Base-by-base conservation (phyloP, 78 protist species). In the Ministeria vibrans region DNA sequence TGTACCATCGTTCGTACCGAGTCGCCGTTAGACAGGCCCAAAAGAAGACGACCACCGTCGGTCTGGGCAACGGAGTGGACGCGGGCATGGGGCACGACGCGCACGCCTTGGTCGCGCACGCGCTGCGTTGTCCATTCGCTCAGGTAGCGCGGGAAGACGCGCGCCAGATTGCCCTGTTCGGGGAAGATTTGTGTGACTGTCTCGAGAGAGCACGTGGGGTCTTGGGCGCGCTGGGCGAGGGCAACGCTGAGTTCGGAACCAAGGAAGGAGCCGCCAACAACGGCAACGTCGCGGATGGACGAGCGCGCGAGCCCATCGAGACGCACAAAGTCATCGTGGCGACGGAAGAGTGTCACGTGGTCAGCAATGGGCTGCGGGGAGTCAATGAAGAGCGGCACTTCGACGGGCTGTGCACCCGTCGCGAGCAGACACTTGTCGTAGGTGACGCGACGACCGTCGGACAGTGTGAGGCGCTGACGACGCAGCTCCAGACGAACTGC, bases 221-320 rank as follows among this genome's bases (percentile, higher is more conserved):
- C n/a, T n/a, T n/a, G n/a, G n/a, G n/a, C n/a, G n/a, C n/a, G 51
- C 61, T 72, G 32, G 59, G 87, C 86, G 18, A 88, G 45, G 27
- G 86, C 84, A 13, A 77, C 72, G 1, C 94, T 86, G 18, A 93
- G 72, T 61, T 93, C 96, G 30, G 87, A 80, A 53, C 96, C 96
- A 11, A 93, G 76, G 77, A 93, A 93, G 44, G 91, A 86, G 45
- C 96, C 96, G 30, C 96, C 96, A 4, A 93, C 27, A 30, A 93
- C 53, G 20, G 86, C 85, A 0, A 93, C 43, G 49, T 62, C 68
- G 49, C 80, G 55, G 9, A 15, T 49, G 55, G n/a, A 15, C 15
- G 55, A 20, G 55, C 15, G 55, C 15, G 55, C 15, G 55, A 20
- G 55, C 55, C n/a, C 15, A 49, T 15, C n/a, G 55, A 20, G 55